phyloP scores from a whole-genome alignment of 2,329 filamentous ascomycete species.

The Samsoniella hepiali region DNA sequence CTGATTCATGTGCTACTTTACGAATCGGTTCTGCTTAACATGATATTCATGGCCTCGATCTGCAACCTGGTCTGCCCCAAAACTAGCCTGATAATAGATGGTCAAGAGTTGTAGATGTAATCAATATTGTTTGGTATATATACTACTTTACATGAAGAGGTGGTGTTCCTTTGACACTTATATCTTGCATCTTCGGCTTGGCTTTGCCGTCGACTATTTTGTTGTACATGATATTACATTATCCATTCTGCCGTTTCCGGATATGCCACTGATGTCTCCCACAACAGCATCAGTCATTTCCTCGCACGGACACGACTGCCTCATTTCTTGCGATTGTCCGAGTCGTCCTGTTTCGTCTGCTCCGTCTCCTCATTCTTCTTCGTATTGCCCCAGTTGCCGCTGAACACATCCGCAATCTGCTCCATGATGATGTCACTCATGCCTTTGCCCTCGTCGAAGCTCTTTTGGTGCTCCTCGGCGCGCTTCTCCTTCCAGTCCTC shows the following conservation, averaged over 20 bases:
- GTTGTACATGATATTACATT: constrained; percentile 16
- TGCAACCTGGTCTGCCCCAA: neutral
- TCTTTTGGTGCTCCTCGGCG: constrained; percentile 49
- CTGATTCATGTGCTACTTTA: too few species aligned
- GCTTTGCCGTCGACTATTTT: neutral
- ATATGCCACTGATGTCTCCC: neutral
- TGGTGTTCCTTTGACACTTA: neutral
- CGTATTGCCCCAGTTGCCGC: constrained; percentile 34
- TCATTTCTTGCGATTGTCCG: constrained; percentile 25
- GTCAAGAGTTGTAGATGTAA: too few species aligned
- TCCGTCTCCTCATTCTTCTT: constrained; percentile 28
- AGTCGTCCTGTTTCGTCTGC: constrained; percentile 19
- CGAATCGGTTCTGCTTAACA: neutral
- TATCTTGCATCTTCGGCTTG: neutral
- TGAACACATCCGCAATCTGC: constrained; percentile 54
- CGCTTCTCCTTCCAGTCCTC: constrained; percentile 54
- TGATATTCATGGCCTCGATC: neutral
- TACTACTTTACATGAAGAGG: neutral
- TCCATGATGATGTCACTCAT: constrained; percentile 55
- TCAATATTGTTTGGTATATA: neutral
- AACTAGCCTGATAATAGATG: neutral
- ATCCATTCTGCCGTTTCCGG: neutral
- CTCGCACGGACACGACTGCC: neutral
- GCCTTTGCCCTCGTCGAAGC: constrained; percentile 53
- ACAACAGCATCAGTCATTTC: neutral